A percentile compares a stretch with the other conserved stretches of the same genome.
These are phyloP conservation scores for Chamaecyparis obtusa DNA, from an alignment of 75 land plant species.

Conservation along the genomic window DNA sequence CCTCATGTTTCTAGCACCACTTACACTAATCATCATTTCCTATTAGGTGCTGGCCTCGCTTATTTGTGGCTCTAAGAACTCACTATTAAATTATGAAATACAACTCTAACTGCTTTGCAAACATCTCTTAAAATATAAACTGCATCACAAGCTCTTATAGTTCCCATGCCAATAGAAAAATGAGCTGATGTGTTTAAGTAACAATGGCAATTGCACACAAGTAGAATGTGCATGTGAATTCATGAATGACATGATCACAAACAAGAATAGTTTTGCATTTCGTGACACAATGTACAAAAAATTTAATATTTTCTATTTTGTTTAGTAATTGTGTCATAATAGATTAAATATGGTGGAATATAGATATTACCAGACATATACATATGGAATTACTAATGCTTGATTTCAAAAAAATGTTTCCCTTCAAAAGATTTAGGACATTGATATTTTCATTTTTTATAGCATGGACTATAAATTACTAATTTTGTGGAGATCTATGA, in stretches of 20 bases:
- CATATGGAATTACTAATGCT: too few relatives aligned
- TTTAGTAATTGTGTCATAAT: too few relatives aligned
- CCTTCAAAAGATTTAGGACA: too few relatives aligned
- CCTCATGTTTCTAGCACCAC: not conserved
- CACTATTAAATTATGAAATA: not conserved
- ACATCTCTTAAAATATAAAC: not conserved
- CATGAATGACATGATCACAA: not conserved
- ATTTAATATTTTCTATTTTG: too few relatives aligned
- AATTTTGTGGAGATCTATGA: too few relatives aligned
- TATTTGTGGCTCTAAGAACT: not conserved
- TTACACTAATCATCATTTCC: not conserved
- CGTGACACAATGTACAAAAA: not conserved
- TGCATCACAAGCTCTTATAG: not conserved
- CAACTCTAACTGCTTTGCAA: not conserved
- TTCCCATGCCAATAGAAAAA: not conserved
- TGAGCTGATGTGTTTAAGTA: not conserved
- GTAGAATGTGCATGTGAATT: not conserved
- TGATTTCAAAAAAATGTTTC: too few relatives aligned
- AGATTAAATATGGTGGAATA: too few relatives aligned
- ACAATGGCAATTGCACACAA: not conserved
- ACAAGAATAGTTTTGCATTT: not conserved
- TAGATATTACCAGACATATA: too few relatives aligned
- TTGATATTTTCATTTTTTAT: too few relatives aligned
- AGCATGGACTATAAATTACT: too few relatives aligned
- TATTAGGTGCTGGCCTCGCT: not conserved